Conservation (phyloP, 2,329 filamentous ascomycete genomes). For the Didymella pinodella region DNA sequence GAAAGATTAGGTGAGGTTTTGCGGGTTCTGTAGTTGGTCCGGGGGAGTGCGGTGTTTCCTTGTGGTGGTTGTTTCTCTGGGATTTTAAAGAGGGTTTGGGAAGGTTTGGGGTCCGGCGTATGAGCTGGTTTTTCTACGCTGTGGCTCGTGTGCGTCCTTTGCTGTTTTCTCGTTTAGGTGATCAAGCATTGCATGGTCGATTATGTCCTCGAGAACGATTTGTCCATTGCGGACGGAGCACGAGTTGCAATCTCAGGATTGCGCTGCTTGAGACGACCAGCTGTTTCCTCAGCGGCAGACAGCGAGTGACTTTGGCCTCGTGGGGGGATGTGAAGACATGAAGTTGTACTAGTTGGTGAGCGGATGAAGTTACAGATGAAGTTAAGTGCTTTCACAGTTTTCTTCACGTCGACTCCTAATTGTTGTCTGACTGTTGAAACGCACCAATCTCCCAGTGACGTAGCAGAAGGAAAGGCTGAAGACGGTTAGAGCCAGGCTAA, state of each 20-base stretch:
- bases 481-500: slow-evolving; percentile 24
- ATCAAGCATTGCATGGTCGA: neutral
- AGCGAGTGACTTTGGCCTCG: slow-evolving; percentile 45
- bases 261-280: slow-evolving; percentile 50
- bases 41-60: slow-evolving; percentile 51
- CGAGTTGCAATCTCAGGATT: slow-evolving; percentile 46
- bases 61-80: slow-evolving; percentile 66
- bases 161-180: neutral
- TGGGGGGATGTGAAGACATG: slow-evolving; percentile 32
- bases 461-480: neutral
- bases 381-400: neutral
- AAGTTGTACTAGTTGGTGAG: neutral
- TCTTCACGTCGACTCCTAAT: too few relatives aligned
- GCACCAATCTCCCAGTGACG: neutral
- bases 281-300: slow-evolving; percentile 55
- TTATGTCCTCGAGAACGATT: neutral
- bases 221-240: neutral
- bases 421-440: neutral
- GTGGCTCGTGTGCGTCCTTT: slow-evolving; percentile 63
- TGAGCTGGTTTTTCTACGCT: slow-evolving; percentile 59
- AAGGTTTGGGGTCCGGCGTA: neutral
- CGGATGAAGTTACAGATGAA: neutral
- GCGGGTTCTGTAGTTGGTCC: slow-evolving; percentile 58
- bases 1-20: slow-evolving; percentile 61
- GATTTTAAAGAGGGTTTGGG: neutral